Percentiles rank a stretch among this genome's conserved stretches.
Evolutionary conservation across 208 protist genomes (phyloP).

Genomic region (Strigomonas culicis): DNA sequence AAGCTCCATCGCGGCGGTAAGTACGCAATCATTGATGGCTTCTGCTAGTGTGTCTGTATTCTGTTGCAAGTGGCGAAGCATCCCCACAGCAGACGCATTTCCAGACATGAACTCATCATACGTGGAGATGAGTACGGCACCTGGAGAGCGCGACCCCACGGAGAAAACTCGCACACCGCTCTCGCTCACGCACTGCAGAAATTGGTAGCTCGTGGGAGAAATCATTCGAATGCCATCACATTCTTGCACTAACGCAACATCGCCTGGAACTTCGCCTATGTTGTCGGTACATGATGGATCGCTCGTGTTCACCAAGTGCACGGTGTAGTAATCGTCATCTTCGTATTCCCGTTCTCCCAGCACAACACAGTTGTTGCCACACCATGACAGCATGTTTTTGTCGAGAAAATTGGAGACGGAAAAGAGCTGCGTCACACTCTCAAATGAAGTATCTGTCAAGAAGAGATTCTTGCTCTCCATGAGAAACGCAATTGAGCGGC

Average conservation of each 20-base stretch:
- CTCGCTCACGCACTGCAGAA: constrained; percentile 56
- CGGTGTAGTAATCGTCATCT: constrained; percentile 31
- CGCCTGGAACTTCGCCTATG: constrained; percentile 54
- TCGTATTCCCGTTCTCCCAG: not conserved
- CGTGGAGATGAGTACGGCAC: constrained; percentile 54
- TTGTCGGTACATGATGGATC: constrained; percentile 43
- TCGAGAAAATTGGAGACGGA: not conserved
- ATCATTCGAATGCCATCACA: constrained; percentile 61
- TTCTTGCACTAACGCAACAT: constrained; percentile 43
- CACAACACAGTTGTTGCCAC: constrained; percentile 31
- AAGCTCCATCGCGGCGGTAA: constrained; percentile 84
- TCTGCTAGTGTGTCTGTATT: constrained; percentile 37
- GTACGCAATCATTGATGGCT: constrained; percentile 89
- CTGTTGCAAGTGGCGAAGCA: constrained; percentile 66
- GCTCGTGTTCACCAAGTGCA: constrained; percentile 41
- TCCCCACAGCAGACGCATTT: constrained; percentile 54
- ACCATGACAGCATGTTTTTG: constrained; percentile 35
- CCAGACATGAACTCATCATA: constrained; percentile 83
- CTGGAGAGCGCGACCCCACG: constrained; percentile 48
- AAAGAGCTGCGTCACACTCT: constrained; percentile 28
- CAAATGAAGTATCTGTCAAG: constrained; percentile 42
- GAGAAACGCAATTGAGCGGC: not conserved
- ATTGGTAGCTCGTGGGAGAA: constrained; percentile 40
- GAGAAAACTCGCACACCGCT: constrained; percentile 66
- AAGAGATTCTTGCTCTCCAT: constrained; percentile 37